Evolutionary conservation across 2,329 filamentous ascomycete species (phyloP).

Genomic region (Fusarium floridanum): DNA sequence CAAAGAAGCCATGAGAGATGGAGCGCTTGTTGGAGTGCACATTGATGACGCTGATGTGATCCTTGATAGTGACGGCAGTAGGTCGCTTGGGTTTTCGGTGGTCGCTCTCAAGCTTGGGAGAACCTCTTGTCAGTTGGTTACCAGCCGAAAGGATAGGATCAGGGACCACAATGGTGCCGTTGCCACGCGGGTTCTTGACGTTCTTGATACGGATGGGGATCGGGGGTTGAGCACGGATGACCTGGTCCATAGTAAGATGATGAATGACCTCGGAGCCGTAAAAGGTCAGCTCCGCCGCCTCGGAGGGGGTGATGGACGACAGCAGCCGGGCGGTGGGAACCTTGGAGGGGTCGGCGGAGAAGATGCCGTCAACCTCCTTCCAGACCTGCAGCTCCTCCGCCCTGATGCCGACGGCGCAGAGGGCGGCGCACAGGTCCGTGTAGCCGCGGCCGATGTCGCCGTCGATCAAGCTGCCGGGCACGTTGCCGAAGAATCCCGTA

Average conservation of each 20-base stretch:
- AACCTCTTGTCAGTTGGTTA: conserved; percentile 69
- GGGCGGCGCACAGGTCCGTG: conserved; percentile 93
- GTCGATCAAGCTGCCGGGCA: conserved; percentile 90
- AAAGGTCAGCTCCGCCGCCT: conserved; percentile 95
- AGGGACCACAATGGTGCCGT: conserved; percentile 86
- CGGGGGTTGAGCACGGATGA: conserved; percentile 81
- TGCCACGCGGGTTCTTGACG: conserved; percentile 85
- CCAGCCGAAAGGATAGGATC: conserved; percentile 70
- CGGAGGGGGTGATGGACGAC: conserved; percentile 88
- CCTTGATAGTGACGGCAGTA: conserved; percentile 96
- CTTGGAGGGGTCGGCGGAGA: conserved; percentile 86
- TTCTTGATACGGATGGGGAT: conserved; percentile 94
- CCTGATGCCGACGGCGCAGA: conserved; percentile 88
- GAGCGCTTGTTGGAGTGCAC: conserved; percentile 98
- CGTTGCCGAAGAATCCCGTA: conserved; percentile 95
- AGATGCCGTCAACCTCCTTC: conserved; percentile 99
- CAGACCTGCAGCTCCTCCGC: conserved; percentile 95
- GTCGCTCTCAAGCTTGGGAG: conserved; percentile 52
- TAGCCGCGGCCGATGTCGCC: conserved; percentile 93
- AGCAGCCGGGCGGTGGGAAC: conserved; percentile 95
- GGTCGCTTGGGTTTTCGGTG: conserved; percentile 76
- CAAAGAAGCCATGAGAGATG: conserved; percentile 95
- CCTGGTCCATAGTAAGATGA: conserved; percentile 98
- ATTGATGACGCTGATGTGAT: conserved; percentile 96
- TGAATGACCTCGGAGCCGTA: conserved; percentile 98